Base-by-base conservation (phyloP, 768 basidiomycete species). In the Trametes gibbosa region DNA sequence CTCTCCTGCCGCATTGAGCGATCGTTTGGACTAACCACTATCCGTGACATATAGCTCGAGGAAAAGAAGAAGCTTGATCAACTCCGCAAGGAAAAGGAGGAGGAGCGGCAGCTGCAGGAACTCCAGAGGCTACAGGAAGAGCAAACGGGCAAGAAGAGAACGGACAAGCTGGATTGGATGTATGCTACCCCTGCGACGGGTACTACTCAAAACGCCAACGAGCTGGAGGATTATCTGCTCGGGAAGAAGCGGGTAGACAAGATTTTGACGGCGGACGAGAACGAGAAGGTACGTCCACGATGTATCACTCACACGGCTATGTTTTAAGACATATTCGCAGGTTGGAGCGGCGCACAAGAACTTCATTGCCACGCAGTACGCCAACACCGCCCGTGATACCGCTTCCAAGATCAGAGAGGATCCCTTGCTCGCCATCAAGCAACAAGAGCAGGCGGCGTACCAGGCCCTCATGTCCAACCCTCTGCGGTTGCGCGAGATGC, bases 41-140 rank as follows among this genome's bases (percentile, higher is more conserved):
- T 32, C 10, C 10, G 4, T 32, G 29, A 47, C 2, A 17, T 40
- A 24, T 69, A 95, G 93, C 87, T 97, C 57, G 96, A 96, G 70
- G 97, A 99, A 76, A 97, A 96, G 80, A 98, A 98, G 84, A 96
- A 96, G 70, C 81, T 97, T 9, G 92, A 95, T 52, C 95, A 99
- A 73, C 84, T 99, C 6, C 86, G 94, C 60, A 98, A 98, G 73
- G 97, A 99, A 75, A 91, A 92, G 67, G 96, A 97, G 69, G 97
- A 99, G 70, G 97, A 99, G 71, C 83, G 97, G 6, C 96, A 98
- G 70, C 74, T 99, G 1, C 95, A 96, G 65, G 97, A 99, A 66
- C 84, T 99, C 8, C 97, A 98, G 71, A 84, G 95, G 51, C 74
- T 99, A 56, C 96, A 98, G 72, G 95, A 96, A 71, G 91, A 92